Percentiles rank a stretch among this genome's conserved stretches.
phyloP scores from a whole-genome alignment of 805 yeast genomes.

The Zygoascus flipseniorum region DNA sequence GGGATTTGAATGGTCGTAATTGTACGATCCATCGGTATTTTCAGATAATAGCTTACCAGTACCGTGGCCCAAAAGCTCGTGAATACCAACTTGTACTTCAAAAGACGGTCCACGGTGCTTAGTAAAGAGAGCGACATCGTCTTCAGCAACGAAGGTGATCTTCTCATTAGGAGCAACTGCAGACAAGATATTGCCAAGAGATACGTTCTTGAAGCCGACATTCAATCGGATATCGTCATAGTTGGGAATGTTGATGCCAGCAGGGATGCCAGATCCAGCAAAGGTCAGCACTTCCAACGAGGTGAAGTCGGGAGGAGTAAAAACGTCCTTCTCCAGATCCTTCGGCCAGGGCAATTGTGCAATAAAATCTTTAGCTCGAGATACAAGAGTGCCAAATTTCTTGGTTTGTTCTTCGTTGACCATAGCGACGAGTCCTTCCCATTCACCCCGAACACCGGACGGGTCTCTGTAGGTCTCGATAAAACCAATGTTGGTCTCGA shows the following conservation, averaged over 20 bases:
- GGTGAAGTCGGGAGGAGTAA: conserved; percentile 88
- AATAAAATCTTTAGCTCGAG: conserved; percentile 57
- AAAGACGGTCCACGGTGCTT: conserved; percentile 74
- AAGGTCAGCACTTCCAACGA: conserved; percentile 83
- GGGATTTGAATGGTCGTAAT: conserved; percentile 58
- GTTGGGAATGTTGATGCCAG: conserved; percentile 89
- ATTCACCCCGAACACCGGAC: conserved; percentile 84
- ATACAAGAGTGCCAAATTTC: conserved; percentile 64
- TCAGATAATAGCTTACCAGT: conserved; percentile 71
- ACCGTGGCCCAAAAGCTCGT: conserved; percentile 87
- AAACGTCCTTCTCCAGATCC: conserved; percentile 71
- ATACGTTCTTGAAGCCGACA: conserved; percentile 82
- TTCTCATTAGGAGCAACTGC: conserved; percentile 64
- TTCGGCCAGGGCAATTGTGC: conserved; percentile 67
- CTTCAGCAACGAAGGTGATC: conserved; percentile 53
- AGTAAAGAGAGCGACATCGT: conserved; percentile 49
- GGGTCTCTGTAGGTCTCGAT: conserved; percentile 93
- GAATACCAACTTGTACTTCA: conserved; percentile 91
- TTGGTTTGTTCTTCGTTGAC: conserved; percentile 81
- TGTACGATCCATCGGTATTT: conserved; percentile 49
- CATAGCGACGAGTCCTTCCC: conserved; percentile 89
- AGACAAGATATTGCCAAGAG: conserved; percentile 75
- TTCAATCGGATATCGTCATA: conserved; percentile 82
- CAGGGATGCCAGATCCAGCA: conserved; percentile 86
- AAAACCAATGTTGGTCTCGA: conserved; percentile 79